Base-by-base conservation (phyloP, 352 stramenopile species). In the Globisporangium cederbergense region DNA sequence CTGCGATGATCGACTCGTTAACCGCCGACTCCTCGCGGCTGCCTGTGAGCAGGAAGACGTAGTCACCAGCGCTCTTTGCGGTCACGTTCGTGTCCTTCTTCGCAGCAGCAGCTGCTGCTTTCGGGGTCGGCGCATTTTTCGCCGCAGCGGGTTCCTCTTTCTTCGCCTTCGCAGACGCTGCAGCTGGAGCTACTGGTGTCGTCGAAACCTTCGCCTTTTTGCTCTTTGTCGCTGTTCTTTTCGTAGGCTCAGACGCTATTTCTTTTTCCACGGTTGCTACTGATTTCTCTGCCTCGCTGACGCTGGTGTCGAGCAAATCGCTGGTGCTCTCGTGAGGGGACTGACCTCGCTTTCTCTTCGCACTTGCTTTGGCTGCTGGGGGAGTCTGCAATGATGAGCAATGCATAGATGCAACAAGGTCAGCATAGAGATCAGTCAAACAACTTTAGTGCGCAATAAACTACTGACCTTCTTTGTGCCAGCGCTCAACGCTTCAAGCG, bases 1-100 rank as follows among this genome's bases (percentile, higher is more conserved):
- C 74, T 32, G 77, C 68, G 64, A 96, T 81, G 25, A 95, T 90
- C 32, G 84, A 90, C 47, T 88, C 86, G 55, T 95, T 89, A 34
- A 92, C 67, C 28, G 71, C 72, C 36, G 75, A 77, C 55, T 95
- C 86, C 62, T 93, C 86, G 28, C 83, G 81, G 54, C 70, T 80
- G 4, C 88, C 88, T 0, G 88, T 95, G 45, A 96, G 72, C 13
- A 96, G 65, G 58, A 96, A 95, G 13, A 83, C 62, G 9, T 70
- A 72, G 2, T 61, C 30, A 20, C 38, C 36, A 22, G 16, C 40
- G 14, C 54, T 60, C 36, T 34, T 45, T 52, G 20, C 38, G 43
- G 14, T 11, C 30, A 8, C 25, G 46, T 58, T 58, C 3, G 52
- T 46, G 2, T 30, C 52, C 32, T 57, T 57, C 40, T 56, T 66